Conservation (phyloP, 2,329 filamentous ascomycete genomes). For the Colletotrichum scovillei region DNA sequence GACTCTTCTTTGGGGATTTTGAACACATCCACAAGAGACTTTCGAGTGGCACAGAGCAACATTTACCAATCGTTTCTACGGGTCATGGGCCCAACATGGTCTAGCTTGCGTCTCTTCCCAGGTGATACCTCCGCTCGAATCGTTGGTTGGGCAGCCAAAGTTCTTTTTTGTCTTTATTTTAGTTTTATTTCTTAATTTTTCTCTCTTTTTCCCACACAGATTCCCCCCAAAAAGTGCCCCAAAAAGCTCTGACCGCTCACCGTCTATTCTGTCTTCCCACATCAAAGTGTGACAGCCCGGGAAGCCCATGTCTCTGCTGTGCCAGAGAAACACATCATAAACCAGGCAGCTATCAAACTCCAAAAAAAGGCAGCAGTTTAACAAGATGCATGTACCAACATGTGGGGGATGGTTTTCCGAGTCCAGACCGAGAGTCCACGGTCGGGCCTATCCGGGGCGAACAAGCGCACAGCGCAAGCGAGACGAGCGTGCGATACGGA, state of each 20-base stretch:
- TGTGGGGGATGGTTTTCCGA: neutral
- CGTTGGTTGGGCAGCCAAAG: neutral
- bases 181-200: neutral
- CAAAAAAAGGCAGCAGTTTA: constrained; percentile 7
- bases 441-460: neutral
- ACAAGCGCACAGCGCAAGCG: neutral
- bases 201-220: neutral
- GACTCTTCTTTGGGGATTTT: neutral
- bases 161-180: neutral
- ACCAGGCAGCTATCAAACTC: constrained; percentile 12
- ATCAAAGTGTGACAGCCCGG: neutral
- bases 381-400: neutral
- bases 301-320: neutral
- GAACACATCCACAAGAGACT: neutral
- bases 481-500: neutral
- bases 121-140: neutral
- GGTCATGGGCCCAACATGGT: neutral
- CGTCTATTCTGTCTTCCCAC: neutral
- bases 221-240: neutral
- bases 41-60: neutral
- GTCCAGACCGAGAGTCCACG: neutral
- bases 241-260: neutral
- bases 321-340: neutral
- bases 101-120: constrained; percentile 1
- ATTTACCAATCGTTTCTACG: constrained; percentile 2